Evolutionary conservation across 495 filamentous ascomycete genomes (phyloP).

Genomic region (Penicillium waksmanii): DNA sequence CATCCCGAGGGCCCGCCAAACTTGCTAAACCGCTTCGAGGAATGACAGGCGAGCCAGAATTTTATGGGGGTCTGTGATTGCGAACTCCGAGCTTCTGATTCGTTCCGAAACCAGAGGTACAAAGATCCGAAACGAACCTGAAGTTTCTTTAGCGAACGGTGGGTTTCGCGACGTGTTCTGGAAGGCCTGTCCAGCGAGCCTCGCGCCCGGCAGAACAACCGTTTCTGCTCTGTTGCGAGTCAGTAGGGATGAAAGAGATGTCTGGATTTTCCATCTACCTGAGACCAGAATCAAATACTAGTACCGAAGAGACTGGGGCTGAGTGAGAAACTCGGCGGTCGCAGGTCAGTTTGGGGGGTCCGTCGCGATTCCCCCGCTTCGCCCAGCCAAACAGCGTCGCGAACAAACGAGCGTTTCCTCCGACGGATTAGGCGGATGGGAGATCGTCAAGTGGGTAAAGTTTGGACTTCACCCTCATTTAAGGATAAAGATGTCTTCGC

Average conservation of each 20-base stretch:
- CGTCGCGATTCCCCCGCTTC: constrained; percentile 33
- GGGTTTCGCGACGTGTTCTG: constrained; percentile 3
- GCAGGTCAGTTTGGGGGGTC: constrained; percentile 1
- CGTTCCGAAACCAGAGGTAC: not conserved
- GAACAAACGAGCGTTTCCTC: constrained; percentile 1
- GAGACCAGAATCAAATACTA: too few relatives aligned
- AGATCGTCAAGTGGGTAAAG: not conserved
- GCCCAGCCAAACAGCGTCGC: constrained; percentile 6
- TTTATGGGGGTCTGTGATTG: constrained; percentile 10
- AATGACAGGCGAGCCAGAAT: constrained; percentile 16
- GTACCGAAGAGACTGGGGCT: not conserved
- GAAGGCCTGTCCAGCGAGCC: not conserved
- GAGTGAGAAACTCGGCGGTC: constrained; percentile 10
- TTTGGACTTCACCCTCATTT: not conserved
- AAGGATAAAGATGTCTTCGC: not conserved
- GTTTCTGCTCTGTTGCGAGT: not conserved
- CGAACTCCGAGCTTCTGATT: constrained; percentile 12
- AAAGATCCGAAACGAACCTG: not conserved
- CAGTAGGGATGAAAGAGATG: too few relatives aligned
- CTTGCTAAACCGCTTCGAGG: constrained; percentile 18
- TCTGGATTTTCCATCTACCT: too few relatives aligned
- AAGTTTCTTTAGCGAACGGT: not conserved
- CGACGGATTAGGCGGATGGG: not conserved
- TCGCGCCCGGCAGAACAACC: not conserved
- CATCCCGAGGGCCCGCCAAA: constrained; percentile 11